Conservation (phyloP, 2,329 filamentous ascomycete genomes). For the Emericellopsis atlantica region DNA sequence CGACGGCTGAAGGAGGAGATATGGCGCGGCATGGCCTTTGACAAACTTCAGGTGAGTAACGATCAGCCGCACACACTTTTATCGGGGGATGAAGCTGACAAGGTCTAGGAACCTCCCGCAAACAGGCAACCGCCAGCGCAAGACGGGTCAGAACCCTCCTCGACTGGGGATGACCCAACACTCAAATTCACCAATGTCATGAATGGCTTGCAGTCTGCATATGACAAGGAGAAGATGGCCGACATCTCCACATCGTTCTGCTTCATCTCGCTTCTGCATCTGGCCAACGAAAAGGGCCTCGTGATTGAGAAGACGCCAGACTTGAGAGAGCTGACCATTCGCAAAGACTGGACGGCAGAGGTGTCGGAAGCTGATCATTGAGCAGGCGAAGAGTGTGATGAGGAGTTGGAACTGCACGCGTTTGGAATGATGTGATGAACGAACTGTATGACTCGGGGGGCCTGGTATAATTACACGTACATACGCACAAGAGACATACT, state of each 20-base stretch:
- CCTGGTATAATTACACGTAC: background rate
- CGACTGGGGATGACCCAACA: conserved; percentile 28
- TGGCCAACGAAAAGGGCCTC: conserved; percentile 88
- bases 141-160: conserved; percentile 5
- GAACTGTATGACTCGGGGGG: background rate
- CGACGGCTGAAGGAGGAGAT: conserved; percentile 56
- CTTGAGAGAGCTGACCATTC: conserved; percentile 46
- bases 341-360: conserved; percentile 49
- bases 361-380: conserved; percentile 28
- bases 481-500: no score
- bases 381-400: background rate
- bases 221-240: conserved; percentile 72
- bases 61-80: background rate
- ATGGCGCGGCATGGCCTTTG: conserved; percentile 53
- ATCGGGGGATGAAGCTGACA: background rate
- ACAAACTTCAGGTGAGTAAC: conserved; percentile 34
- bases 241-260: conserved; percentile 91
- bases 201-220: conserved; percentile 76
- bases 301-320: conserved; percentile 54
- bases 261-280: conserved; percentile 84
- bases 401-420: background rate
- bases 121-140: background rate
- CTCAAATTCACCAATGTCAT: conserved; percentile 88
- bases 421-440: background rate
- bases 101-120: background rate